phyloP scores from a whole-genome alignment of 352 stramenopile genomes.

The Globisporangium barbulae region DNA sequence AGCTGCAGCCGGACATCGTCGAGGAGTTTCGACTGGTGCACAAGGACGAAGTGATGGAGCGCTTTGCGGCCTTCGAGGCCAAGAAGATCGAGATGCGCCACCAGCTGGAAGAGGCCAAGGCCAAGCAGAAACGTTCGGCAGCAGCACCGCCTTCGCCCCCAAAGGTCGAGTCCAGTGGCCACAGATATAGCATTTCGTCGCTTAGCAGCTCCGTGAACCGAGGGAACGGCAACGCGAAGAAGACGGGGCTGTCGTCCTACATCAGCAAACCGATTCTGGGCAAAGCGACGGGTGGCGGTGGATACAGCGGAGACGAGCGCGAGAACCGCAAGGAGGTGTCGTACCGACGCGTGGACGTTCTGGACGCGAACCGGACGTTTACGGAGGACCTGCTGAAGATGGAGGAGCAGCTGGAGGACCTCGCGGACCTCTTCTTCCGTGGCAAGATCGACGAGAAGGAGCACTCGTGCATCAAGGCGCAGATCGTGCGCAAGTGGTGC shows the following conservation, averaged over 20 bases:
- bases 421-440: constrained; percentile 63
- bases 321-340: constrained; percentile 42
- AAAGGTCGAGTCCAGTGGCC: constrained; percentile 36
- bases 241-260: constrained; percentile 45
- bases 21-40: constrained; percentile 71
- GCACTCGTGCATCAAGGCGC: constrained; percentile 76
- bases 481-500: constrained; percentile 83
- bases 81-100: constrained; percentile 87
- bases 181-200: constrained; percentile 42
- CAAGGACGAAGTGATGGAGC: constrained; percentile 80
- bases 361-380: constrained; percentile 67
- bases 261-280: constrained; percentile 61
- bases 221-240: constrained; percentile 21
- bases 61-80: constrained; percentile 71
- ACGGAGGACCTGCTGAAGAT: constrained; percentile 70
- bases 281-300: constrained; percentile 16
- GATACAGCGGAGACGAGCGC: constrained; percentile 30
- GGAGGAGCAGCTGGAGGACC: constrained; percentile 76
- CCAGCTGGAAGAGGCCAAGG: constrained; percentile 69
- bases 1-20: constrained; percentile 70
- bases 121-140: constrained; percentile 35
- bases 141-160: constrained; percentile 52
- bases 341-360: constrained; percentile 67
- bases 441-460: constrained; percentile 86
- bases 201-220: constrained; percentile 24